phyloP scores from a whole-genome alignment of 1,139 yeast species.

The Zygosaccharomyces sapae region DNA sequence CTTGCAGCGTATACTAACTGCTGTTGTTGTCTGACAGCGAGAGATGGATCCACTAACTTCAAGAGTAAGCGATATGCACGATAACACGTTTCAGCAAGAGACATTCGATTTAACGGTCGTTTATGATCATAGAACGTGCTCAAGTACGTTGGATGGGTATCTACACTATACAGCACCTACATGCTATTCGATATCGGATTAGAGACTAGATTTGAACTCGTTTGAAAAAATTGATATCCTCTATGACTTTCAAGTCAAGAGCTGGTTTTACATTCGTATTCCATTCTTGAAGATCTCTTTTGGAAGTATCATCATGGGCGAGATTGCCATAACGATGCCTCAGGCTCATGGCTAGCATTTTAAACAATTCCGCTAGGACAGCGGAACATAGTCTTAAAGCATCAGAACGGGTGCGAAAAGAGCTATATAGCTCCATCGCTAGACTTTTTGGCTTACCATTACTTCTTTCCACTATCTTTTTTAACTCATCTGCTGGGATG shows the following conservation, averaged over 20 bases:
- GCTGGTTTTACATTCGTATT: constrained; percentile 12
- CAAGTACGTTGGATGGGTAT: too few relatives aligned
- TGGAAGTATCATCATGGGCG: neutral
- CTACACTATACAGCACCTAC: too few relatives aligned
- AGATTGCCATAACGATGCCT: constrained; percentile 6
- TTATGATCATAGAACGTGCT: too few relatives aligned
- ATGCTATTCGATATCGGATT: neutral
- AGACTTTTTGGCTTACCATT: constrained; percentile 39
- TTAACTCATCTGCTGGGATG: constrained; percentile 39
- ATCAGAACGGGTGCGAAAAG: constrained; percentile 41
- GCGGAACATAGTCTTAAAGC: constrained; percentile 37
- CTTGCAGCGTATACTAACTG: neutral
- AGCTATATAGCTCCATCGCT: constrained; percentile 40
- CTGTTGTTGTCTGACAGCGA: constrained; percentile 5
- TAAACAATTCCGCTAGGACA: constrained; percentile 36
- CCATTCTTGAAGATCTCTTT: constrained; percentile 6
- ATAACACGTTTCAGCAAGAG: neutral
- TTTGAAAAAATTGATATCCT: constrained; percentile 10
- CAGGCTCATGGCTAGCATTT: constrained; percentile 13
- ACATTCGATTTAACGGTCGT: neutral
- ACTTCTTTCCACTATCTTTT: constrained; percentile 38
- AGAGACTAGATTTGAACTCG: neutral
- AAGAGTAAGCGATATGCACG: constrained; percentile 8
- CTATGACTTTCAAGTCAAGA: constrained; percentile 8
- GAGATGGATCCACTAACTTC: constrained; percentile 8